These are phyloP conservation scores for Haplosporangium gracile DNA, from an alignment of 192 early-diverging fungal species.

Conservation along the genomic window DNA sequence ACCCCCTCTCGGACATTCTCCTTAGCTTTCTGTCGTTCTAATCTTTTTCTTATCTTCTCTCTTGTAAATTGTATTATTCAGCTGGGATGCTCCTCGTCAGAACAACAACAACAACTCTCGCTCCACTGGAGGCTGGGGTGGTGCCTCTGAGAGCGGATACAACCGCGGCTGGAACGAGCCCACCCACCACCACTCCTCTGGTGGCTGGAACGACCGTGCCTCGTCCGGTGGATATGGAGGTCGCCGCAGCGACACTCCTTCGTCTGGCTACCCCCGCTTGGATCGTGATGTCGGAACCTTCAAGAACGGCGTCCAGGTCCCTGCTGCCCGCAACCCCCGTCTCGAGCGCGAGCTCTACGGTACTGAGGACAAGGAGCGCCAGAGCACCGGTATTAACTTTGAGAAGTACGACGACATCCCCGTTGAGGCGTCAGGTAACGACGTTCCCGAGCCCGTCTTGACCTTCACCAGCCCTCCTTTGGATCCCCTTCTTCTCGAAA, in stretches of 20 bases:
- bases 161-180: conserved; percentile 52
- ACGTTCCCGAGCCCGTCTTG: conserved; percentile 74
- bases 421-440: conserved; percentile 86
- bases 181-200: conserved; percentile 42
- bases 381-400: conserved; percentile 97
- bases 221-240: conserved; percentile 65
- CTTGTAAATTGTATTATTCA: neutral
- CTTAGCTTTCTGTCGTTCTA: conserved; percentile 6
- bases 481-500: conserved; percentile 88
- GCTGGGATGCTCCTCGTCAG: conserved; percentile 45
- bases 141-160: conserved; percentile 59
- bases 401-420: conserved; percentile 99
- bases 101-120: conserved; percentile 7
- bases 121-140: conserved; percentile 42
- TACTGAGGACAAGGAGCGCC: conserved; percentile 80
- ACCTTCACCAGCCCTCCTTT: conserved; percentile 73
- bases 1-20: neutral
- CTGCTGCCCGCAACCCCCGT: conserved; percentile 82
- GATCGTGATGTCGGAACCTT: conserved; percentile 58
- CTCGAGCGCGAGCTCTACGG: conserved; percentile 87
- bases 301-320: conserved; percentile 81
- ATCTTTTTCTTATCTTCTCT: neutral
- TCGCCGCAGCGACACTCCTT: conserved; percentile 31
- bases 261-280: conserved; percentile 61
- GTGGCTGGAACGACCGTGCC: conserved; percentile 53